Conservation (phyloP, 345 rosid species). For the Dipteronia sinensis region DNA sequence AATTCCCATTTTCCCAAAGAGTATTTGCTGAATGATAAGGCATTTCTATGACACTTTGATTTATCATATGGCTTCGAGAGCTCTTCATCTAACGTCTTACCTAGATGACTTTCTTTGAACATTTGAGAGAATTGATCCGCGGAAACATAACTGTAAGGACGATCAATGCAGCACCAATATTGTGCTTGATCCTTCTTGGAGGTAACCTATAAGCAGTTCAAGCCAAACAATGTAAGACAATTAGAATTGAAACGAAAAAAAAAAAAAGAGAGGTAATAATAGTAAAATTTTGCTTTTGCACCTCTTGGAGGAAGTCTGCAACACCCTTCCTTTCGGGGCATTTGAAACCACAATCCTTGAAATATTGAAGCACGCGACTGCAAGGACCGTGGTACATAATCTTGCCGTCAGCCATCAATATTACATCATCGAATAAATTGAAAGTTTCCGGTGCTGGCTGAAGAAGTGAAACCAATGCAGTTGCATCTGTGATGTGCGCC, state of each 20-base stretch:
- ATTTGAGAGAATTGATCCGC: conserved; percentile 31
- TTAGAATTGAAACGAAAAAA: not conserved
- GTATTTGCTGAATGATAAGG: conserved; percentile 37
- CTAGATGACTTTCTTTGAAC: conserved; percentile 35
- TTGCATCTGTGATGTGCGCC: conserved; percentile 42
- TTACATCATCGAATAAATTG: conserved; percentile 57
- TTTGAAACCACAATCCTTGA: conserved; percentile 56
- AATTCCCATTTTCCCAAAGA: conserved; percentile 42
- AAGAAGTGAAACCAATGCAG: conserved; percentile 60
- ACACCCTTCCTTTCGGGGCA: conserved; percentile 57
- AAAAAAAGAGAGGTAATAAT: not conserved
- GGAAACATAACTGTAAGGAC: conserved; percentile 39
- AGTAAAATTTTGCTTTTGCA: not conserved
- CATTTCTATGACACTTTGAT: conserved; percentile 25
- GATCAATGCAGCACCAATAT: conserved; percentile 39
- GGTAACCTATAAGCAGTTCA: conserved; percentile 34
- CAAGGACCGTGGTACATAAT: conserved; percentile 56
- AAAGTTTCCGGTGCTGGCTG: conserved; percentile 68
- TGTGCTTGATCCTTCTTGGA: conserved; percentile 55
- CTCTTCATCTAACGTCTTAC: conserved; percentile 31
- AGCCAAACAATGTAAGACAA: not conserved
- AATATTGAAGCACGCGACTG: conserved; percentile 40
- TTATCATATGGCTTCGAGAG: conserved; percentile 32
- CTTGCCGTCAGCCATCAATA: conserved; percentile 59
- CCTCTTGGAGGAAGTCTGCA: conserved; percentile 63